Percentiles rank a stretch among this genome's conserved stretches.
These are phyloP conservation scores for Microdochium bolleyi DNA, from an alignment of 2,329 filamentous ascomycete species.

Conservation along the genomic window DNA sequence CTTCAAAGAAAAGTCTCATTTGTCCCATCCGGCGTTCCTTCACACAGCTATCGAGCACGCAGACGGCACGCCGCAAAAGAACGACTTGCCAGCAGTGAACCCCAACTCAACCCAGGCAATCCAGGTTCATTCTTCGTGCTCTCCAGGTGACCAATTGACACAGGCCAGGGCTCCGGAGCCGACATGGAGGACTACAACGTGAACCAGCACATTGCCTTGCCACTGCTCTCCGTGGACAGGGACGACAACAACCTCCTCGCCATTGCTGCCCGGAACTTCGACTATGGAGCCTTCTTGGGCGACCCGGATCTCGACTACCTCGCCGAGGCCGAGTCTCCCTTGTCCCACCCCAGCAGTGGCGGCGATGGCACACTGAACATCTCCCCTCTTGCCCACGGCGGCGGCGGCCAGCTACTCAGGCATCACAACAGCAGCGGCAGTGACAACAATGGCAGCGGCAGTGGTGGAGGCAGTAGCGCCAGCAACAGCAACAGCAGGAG, in stretches of 20 bases:
- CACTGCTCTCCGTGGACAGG: background rate
- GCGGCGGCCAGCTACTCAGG: background rate
- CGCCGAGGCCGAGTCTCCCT: constrained; percentile 7
- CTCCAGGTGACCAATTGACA: too few species aligned
- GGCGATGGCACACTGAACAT: background rate
- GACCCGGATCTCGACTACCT: constrained; percentile 3
- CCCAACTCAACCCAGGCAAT: too few species aligned
- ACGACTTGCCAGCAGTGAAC: too few species aligned
- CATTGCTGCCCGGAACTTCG: constrained; percentile 2
- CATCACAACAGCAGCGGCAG: background rate
- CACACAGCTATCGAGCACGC: too few species aligned
- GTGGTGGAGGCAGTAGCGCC: background rate
- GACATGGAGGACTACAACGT: background rate
- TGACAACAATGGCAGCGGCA: background rate
- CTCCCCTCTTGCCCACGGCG: background rate
- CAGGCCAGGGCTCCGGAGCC: background rate
- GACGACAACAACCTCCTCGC: background rate
- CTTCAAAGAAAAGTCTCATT: too few species aligned
- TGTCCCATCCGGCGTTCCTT: too few species aligned
- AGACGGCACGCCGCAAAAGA: too few species aligned
- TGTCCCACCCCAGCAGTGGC: constrained; percentile 2
- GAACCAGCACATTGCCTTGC: background rate
- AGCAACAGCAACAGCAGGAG: constrained; percentile 14
- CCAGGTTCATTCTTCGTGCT: too few species aligned
- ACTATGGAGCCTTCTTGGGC: constrained; percentile 10